Evolutionary conservation across 139 green algal species (phyloP).

Genomic region (Zygnema cylindricum): DNA sequence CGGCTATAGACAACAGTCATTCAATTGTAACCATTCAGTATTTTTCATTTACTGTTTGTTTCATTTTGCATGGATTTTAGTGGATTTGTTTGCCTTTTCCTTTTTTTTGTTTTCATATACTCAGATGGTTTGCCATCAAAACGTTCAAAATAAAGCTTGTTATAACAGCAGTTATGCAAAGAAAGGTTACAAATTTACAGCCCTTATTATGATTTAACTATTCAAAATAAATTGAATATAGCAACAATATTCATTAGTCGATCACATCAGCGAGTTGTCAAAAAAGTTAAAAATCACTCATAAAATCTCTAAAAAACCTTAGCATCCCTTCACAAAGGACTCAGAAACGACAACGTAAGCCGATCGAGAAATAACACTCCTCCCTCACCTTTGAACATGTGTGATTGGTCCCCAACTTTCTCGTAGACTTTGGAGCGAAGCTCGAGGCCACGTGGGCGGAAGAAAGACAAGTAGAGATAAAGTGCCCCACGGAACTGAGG

Average conservation of each 20-base stretch:
- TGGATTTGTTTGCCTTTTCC: neutral
- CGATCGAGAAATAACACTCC: neutral
- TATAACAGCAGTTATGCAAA: neutral
- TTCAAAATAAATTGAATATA: too few relatives aligned
- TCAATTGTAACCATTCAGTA: neutral
- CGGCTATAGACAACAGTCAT: too few relatives aligned
- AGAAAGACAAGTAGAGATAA: conserved; percentile 33
- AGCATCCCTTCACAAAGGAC: neutral
- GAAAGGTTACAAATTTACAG: neutral
- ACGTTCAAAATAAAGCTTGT: neutral
- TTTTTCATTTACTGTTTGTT: neutral
- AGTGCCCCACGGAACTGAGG: conserved; percentile 52
- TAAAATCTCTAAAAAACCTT: neutral
- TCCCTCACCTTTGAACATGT: neutral
- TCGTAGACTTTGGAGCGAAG: conserved; percentile 1
- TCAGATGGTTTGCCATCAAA: neutral
- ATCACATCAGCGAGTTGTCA: neutral
- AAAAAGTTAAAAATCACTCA: neutral
- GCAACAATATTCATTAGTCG: too few relatives aligned
- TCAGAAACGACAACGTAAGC: neutral
- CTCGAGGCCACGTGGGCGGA: neutral
- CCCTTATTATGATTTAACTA: too few relatives aligned
- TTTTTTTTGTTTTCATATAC: neutral
- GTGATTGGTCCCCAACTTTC: conserved; percentile 4
- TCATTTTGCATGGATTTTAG: neutral